Conservation (phyloP, 202 grass and related monocot species). For the Cymbopogon flexuosus region DNA sequence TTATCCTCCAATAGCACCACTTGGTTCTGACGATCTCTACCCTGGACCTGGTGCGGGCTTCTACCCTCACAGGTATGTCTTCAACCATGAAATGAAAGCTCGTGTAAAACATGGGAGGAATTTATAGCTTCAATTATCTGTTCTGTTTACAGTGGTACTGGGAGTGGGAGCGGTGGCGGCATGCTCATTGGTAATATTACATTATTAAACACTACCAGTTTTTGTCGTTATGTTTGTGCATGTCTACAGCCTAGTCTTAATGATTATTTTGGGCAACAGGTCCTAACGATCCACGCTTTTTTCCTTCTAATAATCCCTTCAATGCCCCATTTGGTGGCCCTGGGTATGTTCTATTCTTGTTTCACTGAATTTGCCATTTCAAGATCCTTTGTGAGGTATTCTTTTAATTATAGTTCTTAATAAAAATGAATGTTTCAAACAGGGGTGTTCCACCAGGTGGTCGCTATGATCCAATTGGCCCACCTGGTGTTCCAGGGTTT, state of each 20-base stretch:
- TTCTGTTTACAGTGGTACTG: slow-evolving; percentile 50
- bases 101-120: not conserved
- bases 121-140: not conserved
- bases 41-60: slow-evolving; percentile 72
- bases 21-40: slow-evolving; percentile 60
- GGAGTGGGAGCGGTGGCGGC: slow-evolving; percentile 46
- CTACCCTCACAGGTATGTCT: slow-evolving; percentile 65
- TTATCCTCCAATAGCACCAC: slow-evolving; percentile 59
- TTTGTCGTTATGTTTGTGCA: slow-evolving; percentile 6
- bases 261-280: slow-evolving; percentile 35
- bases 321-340: slow-evolving; percentile 40
- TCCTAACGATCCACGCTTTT: slow-evolving; percentile 78
- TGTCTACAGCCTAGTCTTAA: not conserved
- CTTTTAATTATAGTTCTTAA: slow-evolving; percentile 20
- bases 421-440: slow-evolving; percentile 33
- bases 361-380: not conserved
- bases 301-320: slow-evolving; percentile 54
- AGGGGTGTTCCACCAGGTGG: slow-evolving; percentile 57
- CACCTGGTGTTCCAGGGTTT: slow-evolving; percentile 74
- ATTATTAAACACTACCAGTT: not conserved
- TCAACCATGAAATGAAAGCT: not conserved
- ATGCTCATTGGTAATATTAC: slow-evolving; percentile 78
- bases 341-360: slow-evolving; percentile 38
- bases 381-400: not conserved
- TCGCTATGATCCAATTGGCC: slow-evolving; percentile 77